Base-by-base conservation (phyloP, 2,329 filamentous ascomycete genomes). In the Pseudogymnoascus sp. region DNA sequence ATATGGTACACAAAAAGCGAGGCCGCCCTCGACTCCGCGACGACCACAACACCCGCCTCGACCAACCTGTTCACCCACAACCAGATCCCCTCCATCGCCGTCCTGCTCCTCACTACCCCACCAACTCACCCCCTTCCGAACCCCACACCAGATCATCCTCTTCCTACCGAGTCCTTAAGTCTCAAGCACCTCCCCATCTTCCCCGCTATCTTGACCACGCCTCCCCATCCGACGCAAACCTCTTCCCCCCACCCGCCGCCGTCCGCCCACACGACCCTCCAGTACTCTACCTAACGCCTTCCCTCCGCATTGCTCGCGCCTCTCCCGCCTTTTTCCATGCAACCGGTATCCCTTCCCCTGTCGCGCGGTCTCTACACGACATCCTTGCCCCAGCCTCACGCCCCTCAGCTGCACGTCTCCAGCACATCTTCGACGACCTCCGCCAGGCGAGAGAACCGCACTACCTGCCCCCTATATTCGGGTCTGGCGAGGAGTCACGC, bases 1-100 rank as follows among this genome's bases (percentile, higher is more conserved):
- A 95, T 75, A 90, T 95, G 36, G 88, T 91, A 71, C 90, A 95
- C 75, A 95, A 93, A 75, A 95, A 93, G 74, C 80, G 90, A 69
- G 90, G 90, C 45, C 83, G 90, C 60, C 90, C 90, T 65, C 83
- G 90, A 67, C 78, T 95, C 68, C 84, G 90, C 69, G 90, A 93
- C 71, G 88, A 90, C 65, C 79, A 83, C 69, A 84, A 87, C 67
- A 72, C 80, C 60, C 80, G 84, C 67, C 86, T 82, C 69, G 85
- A 86, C 64, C 57, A 73, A 14, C 72, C 78, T 2, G 78, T 80
- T 78, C 64, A 74, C 78, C 54, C 77, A 78, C 65, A 29, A 74
- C 77, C 10, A 73, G 77, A 64, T 82, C 83, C 69, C 73, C 67
- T 64, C 68, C 68, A 61, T 64, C 67, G 31, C 66, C 60, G 26